These are phyloP conservation scores for Talaromyces wortmannii DNA, from an alignment of 495 filamentous ascomycete species.

Conservation along the genomic window DNA sequence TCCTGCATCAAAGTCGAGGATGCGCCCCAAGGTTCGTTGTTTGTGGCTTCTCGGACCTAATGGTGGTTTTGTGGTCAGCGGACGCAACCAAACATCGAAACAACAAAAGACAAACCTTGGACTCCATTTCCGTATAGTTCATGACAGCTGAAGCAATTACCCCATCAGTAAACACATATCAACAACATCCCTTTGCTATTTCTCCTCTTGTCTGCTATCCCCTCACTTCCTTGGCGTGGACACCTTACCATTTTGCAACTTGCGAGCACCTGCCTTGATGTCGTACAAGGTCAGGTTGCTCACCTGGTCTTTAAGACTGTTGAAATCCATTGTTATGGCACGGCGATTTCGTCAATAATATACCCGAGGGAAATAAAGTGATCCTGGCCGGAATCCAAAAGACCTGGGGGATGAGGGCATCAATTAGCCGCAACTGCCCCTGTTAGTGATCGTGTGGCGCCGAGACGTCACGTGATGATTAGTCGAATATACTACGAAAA, in stretches of 20 bases:
- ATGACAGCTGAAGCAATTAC: conserved; percentile 65
- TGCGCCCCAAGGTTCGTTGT: conserved; percentile 96
- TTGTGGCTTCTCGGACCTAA: conserved; percentile 91
- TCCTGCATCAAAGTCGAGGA: conserved; percentile 92
- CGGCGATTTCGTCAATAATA: neutral
- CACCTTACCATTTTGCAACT: conserved; percentile 91
- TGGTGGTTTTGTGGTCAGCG: no score
- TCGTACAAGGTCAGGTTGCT: conserved; percentile 95
- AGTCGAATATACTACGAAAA: no score
- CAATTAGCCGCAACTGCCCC: neutral
- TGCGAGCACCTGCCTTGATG: conserved; percentile 92
- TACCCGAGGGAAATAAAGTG: neutral
- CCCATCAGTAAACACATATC: neutral
- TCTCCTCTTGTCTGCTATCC: neutral
- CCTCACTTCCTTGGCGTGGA: neutral
- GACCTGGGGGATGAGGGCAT: neutral
- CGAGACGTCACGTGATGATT: neutral
- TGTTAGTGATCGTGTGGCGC: no score
- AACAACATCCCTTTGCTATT: neutral
- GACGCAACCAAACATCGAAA: neutral
- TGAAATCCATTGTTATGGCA: conserved; percentile 67
- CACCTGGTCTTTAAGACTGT: conserved; percentile 78
- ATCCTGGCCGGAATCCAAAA: neutral
- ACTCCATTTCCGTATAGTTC: conserved; percentile 99
- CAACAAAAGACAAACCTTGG: conserved; percentile 60